Evolutionary conservation across 805 yeast species (phyloP).

Genomic region (Yamadazyma nakazawae): DNA sequence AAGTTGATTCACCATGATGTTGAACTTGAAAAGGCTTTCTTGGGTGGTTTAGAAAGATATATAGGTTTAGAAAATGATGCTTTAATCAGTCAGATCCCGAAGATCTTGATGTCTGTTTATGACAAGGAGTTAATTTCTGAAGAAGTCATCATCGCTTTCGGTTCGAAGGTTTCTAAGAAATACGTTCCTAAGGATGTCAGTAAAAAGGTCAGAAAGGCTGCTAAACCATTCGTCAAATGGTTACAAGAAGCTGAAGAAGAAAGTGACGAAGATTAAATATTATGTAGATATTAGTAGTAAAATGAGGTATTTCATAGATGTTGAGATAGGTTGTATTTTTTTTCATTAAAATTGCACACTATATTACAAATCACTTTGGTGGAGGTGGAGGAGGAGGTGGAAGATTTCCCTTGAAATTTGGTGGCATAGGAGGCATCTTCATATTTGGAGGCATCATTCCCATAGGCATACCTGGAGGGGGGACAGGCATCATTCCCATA

Average conservation of each 20-base stretch:
- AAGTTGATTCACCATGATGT: constrained; percentile 62
- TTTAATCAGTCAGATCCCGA: constrained; percentile 71
- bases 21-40: constrained; percentile 79
- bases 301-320: background rate
- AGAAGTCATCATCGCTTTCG: constrained; percentile 79
- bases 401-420: constrained; percentile 13
- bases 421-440: constrained; percentile 19
- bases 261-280: constrained; percentile 55
- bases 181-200: constrained; percentile 89
- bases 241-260: constrained; percentile 90
- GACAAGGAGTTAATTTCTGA: constrained; percentile 82
- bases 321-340: background rate
- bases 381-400: constrained; percentile 21
- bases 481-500: constrained; percentile 16
- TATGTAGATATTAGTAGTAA: background rate
- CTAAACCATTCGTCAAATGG: constrained; percentile 95
- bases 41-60: constrained; percentile 95
- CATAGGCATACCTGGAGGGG: constrained; percentile 18
- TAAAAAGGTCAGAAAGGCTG: constrained; percentile 93
- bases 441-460: constrained; percentile 15
- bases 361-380: constrained; percentile 3
- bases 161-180: constrained; percentile 86
- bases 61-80: constrained; percentile 75
- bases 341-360: background rate
- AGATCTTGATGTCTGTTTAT: constrained; percentile 76